Percentiles rank a stretch among this genome's conserved stretches.
phyloP scores from a whole-genome alignment of 2,329 filamentous ascomycete genomes.

The Paracamarosporium sp. region DNA sequence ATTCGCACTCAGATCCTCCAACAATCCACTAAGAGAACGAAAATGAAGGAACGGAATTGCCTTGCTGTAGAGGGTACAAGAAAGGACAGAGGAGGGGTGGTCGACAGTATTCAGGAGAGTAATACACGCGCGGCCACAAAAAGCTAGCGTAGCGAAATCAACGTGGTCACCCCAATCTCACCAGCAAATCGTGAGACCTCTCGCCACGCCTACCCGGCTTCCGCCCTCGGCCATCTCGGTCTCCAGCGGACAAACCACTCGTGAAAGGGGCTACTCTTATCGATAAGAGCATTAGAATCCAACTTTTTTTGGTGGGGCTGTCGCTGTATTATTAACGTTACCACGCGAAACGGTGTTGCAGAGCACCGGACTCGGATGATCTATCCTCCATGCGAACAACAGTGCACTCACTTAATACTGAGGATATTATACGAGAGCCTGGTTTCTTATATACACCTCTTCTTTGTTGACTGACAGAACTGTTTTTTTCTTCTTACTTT shows the following conservation, averaged over 20 bases:
- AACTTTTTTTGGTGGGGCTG: not conserved
- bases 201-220: slow-evolving; percentile 12
- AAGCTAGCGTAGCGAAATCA: not conserved
- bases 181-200: slow-evolving; percentile 16
- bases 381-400: too few relatives aligned
- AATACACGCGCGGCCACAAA: slow-evolving; percentile 2
- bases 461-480: too few relatives aligned
- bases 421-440: too few relatives aligned
- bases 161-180: slow-evolving; percentile 11
- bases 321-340: too few relatives aligned
- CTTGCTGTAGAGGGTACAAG: not conserved
- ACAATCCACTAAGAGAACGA: not conserved
- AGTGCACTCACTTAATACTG: too few relatives aligned
- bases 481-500: too few relatives aligned
- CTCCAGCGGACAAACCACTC: not conserved
- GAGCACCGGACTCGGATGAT: too few relatives aligned
- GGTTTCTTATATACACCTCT: too few relatives aligned
- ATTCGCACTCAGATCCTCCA: not conserved
- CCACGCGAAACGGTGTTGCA: too few relatives aligned
- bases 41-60: not conserved
- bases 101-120: slow-evolving; percentile 3
- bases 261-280: not conserved
- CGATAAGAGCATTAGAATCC: not conserved
- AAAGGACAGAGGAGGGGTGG: not conserved
- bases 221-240: not conserved